phyloP scores from a whole-genome alignment of 192 early-diverging fungal species.

The Linnemannia zychae region DNA sequence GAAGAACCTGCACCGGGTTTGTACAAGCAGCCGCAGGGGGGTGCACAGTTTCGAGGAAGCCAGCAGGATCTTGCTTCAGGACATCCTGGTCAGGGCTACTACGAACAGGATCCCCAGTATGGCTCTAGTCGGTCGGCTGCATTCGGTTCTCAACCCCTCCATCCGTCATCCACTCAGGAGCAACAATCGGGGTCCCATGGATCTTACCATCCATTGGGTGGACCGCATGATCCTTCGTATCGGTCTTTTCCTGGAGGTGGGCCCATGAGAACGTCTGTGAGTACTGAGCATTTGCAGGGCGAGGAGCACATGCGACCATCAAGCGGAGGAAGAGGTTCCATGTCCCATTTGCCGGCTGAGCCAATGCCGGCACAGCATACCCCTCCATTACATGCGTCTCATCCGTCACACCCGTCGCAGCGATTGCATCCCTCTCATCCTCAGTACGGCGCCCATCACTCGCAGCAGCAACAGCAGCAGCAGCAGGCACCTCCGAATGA shows the following conservation, averaged over 20 bases:
- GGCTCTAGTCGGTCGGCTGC: slow-evolving; percentile 17
- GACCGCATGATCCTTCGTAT: slow-evolving; percentile 26
- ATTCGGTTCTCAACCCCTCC: slow-evolving; percentile 33
- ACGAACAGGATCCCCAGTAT: slow-evolving; percentile 31
- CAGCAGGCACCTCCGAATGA: slow-evolving; percentile 30
- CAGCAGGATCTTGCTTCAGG: slow-evolving; percentile 17
- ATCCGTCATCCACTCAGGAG: slow-evolving; percentile 28
- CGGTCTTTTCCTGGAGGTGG: slow-evolving; percentile 16
- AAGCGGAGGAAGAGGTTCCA: slow-evolving; percentile 19
- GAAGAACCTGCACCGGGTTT: slow-evolving; percentile 14
- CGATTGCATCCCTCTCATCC: background rate
- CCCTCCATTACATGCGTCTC: background rate
- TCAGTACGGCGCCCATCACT: slow-evolving; percentile 3
- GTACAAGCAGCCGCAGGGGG: slow-evolving; percentile 19
- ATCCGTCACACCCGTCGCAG: slow-evolving; percentile 12
- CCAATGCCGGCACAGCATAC: background rate
- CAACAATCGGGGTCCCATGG: slow-evolving; percentile 3
- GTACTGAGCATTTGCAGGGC: background rate
- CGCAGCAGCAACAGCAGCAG: slow-evolving; percentile 30
- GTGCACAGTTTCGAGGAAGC: slow-evolving; percentile 12
- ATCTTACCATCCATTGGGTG: background rate
- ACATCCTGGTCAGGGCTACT: slow-evolving; percentile 9
- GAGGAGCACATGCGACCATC: slow-evolving; percentile 28
- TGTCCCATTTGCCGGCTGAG: slow-evolving; percentile 27
- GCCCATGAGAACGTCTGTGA: background rate